Conservation (phyloP, 2,329 filamentous ascomycete species). For the Nemania sp. region DNA sequence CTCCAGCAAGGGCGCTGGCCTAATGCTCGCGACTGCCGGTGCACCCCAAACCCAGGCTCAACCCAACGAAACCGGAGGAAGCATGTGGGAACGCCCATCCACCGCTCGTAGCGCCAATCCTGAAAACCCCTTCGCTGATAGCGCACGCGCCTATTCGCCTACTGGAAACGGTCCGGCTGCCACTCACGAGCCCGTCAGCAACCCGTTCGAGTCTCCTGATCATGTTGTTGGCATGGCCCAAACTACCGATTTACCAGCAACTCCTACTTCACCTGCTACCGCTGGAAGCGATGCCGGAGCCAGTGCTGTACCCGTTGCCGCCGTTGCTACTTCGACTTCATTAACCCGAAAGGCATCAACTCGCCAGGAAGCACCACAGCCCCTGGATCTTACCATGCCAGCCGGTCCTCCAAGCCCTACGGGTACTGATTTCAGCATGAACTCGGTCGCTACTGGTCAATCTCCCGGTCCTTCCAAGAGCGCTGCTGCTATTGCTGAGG, state of each 20-base stretch:
- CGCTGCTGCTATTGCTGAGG: constrained; percentile 64
- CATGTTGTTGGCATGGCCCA: constrained; percentile 46
- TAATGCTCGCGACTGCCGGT: constrained; percentile 40
- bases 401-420: constrained; percentile 60
- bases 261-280: constrained; percentile 41
- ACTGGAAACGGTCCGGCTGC: constrained; percentile 41
- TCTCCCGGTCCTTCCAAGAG: constrained; percentile 50
- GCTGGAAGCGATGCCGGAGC: constrained; percentile 46
- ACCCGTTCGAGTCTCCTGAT: constrained; percentile 42
- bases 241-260: constrained; percentile 37
- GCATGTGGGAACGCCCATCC: constrained; percentile 53
- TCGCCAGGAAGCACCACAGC: constrained; percentile 54
- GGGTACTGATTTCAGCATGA: constrained; percentile 64
- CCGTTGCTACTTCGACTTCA: constrained; percentile 23
- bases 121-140: constrained; percentile 72
- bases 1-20: constrained; percentile 52
- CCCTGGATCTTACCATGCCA: constrained; percentile 58
- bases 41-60: constrained; percentile 30
- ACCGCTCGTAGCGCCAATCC: constrained; percentile 53
- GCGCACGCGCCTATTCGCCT: constrained; percentile 49
- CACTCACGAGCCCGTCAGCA: constrained; percentile 37
- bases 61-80: constrained; percentile 40
- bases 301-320: constrained; percentile 42
- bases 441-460: constrained; percentile 55
- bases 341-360: constrained; percentile 58